These are phyloP conservation scores for Rhododendron henanense DNA, from an alignment of 148 eudicot genomes.

Conservation along the genomic window DNA sequence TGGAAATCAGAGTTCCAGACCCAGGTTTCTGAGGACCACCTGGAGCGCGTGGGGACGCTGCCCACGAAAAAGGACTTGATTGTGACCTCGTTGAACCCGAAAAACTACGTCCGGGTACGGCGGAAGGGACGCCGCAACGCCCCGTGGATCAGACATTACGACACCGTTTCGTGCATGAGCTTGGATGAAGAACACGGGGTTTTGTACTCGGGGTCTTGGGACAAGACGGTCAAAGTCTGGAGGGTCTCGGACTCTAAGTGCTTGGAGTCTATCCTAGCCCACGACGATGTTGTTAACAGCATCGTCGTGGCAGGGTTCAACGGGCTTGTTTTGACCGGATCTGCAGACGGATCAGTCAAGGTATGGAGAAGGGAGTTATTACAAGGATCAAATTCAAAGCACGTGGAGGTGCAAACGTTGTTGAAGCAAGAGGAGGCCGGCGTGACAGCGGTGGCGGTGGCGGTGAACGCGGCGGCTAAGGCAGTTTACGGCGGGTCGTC, in stretches of 20 bases:
- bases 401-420: slow-evolving; percentile 45
- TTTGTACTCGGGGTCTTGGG: slow-evolving; percentile 93
- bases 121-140: slow-evolving; percentile 38
- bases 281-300: slow-evolving; percentile 72
- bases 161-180: slow-evolving; percentile 72
- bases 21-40: background rate
- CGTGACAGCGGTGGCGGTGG: slow-evolving; percentile 67
- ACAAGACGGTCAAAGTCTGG: slow-evolving; percentile 80
- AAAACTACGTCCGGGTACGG: slow-evolving; percentile 51
- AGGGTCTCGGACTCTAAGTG: slow-evolving; percentile 67
- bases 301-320: slow-evolving; percentile 39
- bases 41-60: slow-evolving; percentile 58
- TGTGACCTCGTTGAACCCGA: slow-evolving; percentile 63
- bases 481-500: slow-evolving; percentile 17
- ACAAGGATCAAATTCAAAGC: slow-evolving; percentile 27
- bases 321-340: slow-evolving; percentile 69
- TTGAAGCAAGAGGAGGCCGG: slow-evolving; percentile 53
- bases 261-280: slow-evolving; percentile 64
- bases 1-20: slow-evolving; percentile 33
- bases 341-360: slow-evolving; percentile 88
- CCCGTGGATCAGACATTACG: slow-evolving; percentile 60
- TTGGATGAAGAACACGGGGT: slow-evolving; percentile 53
- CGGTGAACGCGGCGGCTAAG: slow-evolving; percentile 17
- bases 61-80: slow-evolving; percentile 57
- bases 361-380: slow-evolving; percentile 70